Base-by-base conservation (phyloP, 2,329 filamentous ascomycete species). In the Paradendryphiella salina region DNA sequence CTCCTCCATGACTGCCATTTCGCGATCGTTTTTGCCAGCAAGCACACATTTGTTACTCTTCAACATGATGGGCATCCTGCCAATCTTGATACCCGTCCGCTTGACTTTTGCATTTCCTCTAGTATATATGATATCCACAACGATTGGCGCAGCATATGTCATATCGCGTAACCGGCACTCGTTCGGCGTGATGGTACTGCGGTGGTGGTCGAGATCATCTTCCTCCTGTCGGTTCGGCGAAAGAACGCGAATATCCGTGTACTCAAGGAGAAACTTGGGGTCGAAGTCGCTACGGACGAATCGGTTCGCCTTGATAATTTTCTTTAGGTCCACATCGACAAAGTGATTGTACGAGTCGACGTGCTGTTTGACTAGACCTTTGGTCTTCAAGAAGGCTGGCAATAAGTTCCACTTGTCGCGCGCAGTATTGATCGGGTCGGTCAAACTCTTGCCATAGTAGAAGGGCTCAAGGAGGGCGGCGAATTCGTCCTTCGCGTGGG, bases 261-360 rank as follows among this genome's bases (percentile, higher is more conserved):
- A 80, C 80, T 94, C 90, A 63, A 97, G 86, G 79, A 89, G 96
- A 72, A 97, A 97, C 60, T 88, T 88, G 58, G 88, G 89, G 68
- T 97, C 91, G 37, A 94, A 89, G 78, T 97, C 93, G 74, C 92
- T 96, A 61, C 88, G 85, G 57, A 99, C 89, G 33, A 85, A 87
- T 40, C 88, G 86, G 72, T 96, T 97, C 43, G 93, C 89, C 70
- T 90, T 86, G 60, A 99, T 88, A 63, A 99, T 99, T 66, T 96
- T 92, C 76, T 96, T 96, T 73, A 99, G 86, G 71, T 97, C 92
- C 49, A 95, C 88, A 64, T 99, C 90, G 61, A 96, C 88, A 65
- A 99, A 97, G 76, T 94, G 96, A 76, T 99, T 96, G 81, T 95
- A 99, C 18, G 94, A 97, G 77, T 99, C 95, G 69, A 96, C 93